Evolutionary conservation across 106 monocot genomes (phyloP), one percentile per base, ranked within the genome.

Genomic region (Apostasia shenzhenica): DNA sequence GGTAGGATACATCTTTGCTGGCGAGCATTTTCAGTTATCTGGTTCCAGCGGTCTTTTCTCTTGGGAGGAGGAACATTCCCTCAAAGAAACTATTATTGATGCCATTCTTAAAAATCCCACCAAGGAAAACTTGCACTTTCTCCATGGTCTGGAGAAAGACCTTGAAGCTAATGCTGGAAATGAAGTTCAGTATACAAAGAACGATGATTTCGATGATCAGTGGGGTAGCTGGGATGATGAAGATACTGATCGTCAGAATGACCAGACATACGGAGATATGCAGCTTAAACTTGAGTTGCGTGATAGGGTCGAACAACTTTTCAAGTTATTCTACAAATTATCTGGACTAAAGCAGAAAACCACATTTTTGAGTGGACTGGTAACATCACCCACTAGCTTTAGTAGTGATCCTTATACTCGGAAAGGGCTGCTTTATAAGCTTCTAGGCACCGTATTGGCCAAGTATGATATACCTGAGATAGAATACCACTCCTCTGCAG

Each of bases 191-290:
- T 8, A 55, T 50, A 54, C 14, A 4, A 80, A 77, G 47, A 59
- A 61, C 13, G 69, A 80, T 60, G 90, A 88, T 74, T 83, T 93
- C 74, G 93, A 99, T 79, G 99, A 93, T 78, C 81, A 90, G 5
- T 99, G 99, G 99, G 90, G 83, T 62, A 80, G 69, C 58, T 99
- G 99, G 99, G 91, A 84, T 73, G 92, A 89, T 67, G 90, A 93
- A 67, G 90, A 83, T 61, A 66, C 66, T 14, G 79, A 87, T 61
- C 55, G 80, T 38, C 71, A 71, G 14, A 78, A 80, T 72, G 88
- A 92, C 26, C 73, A 78, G 47, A 73, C 63, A 68, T 99, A 87
- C 78, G 87, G 85, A 51, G 80, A 87, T 39, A 80, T 90, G 78
- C 99, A 99, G 70, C 83, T 99, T 62, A 99, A 99, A 66, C 75